Evolutionary conservation across 108 stramenopile genomes (phyloP).

Genomic region (Bacterosira constricta): DNA sequence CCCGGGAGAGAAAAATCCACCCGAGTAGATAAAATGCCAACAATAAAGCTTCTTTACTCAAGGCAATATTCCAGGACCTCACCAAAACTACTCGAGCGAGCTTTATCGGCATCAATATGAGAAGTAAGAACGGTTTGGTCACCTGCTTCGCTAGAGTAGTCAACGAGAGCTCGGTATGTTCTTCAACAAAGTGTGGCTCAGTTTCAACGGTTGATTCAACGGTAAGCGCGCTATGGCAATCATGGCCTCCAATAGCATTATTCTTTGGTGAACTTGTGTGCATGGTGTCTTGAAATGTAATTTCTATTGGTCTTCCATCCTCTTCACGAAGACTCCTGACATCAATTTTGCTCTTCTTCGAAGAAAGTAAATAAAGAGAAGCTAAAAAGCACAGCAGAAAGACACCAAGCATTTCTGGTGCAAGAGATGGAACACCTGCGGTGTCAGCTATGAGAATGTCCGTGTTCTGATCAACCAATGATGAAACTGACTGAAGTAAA

Average conservation of each 20-base stretch:
- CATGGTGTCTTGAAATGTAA: not conserved
- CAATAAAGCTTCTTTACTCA: conserved; percentile 18
- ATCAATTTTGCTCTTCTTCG: not conserved
- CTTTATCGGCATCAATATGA: conserved; percentile 20
- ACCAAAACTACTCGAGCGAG: not conserved
- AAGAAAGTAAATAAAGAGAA: conserved; percentile 33
- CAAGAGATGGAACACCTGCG: conserved; percentile 28
- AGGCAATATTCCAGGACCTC: not conserved
- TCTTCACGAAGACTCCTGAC: not conserved
- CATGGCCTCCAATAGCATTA: conserved; percentile 3
- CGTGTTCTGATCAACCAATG: conserved; percentile 3
- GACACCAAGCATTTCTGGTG: conserved; percentile 39
- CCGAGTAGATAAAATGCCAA: conserved; percentile 27
- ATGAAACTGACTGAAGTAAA: not conserved
- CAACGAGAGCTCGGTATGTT: not conserved
- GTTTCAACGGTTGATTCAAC: conserved; percentile 6
- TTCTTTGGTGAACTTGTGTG: not conserved
- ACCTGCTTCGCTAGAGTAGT: not conserved
- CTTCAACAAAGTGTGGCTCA: not conserved
- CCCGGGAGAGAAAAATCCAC: conserved; percentile 34
- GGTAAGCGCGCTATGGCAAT: conserved; percentile 5
- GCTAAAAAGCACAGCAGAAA: conserved; percentile 21
- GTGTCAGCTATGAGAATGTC: conserved; percentile 27
- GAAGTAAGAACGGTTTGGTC: not conserved
- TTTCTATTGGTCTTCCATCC: not conserved